These are phyloP conservation scores for Penicillium lividum DNA, from an alignment of 495 filamentous ascomycete genomes.

Conservation along the genomic window DNA sequence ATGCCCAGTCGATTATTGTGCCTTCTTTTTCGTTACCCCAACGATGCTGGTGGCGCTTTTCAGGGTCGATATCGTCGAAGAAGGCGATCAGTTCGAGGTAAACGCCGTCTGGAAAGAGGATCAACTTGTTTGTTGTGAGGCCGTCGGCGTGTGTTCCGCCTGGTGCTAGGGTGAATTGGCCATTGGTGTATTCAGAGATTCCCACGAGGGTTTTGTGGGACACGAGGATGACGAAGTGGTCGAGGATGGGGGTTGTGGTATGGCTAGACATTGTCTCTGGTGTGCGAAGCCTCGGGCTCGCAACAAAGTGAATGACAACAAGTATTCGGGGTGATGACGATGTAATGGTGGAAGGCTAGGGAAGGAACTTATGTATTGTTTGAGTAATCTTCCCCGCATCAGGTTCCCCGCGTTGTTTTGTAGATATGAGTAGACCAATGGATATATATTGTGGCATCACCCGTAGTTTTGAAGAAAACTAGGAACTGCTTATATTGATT, in stretches of 20 bases:
- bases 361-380: neutral
- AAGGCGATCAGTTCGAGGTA: conserved; percentile 27
- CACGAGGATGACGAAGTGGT: conserved; percentile 25
- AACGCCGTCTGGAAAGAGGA: conserved; percentile 21
- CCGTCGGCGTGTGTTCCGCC: conserved; percentile 23
- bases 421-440: too few species aligned
- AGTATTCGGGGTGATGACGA: too few species aligned
- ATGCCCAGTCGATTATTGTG: conserved; percentile 29
- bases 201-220: conserved; percentile 16
- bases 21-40: conserved; percentile 24
- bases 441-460: too few species aligned
- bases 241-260: conserved; percentile 12
- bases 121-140: conserved; percentile 21
- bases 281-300: neutral
- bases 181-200: conserved; percentile 8
- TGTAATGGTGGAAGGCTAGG: too few species aligned
- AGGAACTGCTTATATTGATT: too few species aligned
- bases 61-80: conserved; percentile 17
- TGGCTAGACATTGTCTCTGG: conserved; percentile 4
- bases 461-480: too few species aligned
- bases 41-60: conserved; percentile 19
- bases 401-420: neutral
- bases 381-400: neutral
- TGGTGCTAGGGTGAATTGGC: conserved; percentile 16
- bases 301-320: neutral